These are phyloP conservation scores for Meredithiella fracta DNA, from an alignment of 2,329 filamentous ascomycete genomes.

Conservation along the genomic window DNA sequence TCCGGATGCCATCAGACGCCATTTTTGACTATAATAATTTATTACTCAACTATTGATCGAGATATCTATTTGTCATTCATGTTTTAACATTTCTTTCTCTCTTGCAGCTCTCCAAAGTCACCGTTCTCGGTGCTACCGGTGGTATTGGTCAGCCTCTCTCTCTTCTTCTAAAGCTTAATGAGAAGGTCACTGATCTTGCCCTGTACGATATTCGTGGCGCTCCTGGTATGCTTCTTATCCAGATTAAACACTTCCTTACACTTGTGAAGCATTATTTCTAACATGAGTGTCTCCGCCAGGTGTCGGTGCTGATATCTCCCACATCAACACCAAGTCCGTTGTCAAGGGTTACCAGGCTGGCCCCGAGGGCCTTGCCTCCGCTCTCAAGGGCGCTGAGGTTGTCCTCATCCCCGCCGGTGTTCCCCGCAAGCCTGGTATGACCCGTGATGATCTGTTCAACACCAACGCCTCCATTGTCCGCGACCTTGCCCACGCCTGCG, in stretches of 20 bases:
- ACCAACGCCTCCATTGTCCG: constrained; percentile 99
- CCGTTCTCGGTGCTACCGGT: constrained; percentile 89
- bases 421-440: constrained; percentile 98
- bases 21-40: not conserved
- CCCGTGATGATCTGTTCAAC: constrained; percentile 99
- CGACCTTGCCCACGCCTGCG: constrained; percentile 89
- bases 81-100: constrained; percentile 10
- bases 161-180: constrained; percentile 96
- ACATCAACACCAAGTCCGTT: constrained; percentile 97
- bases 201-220: constrained; percentile 95
- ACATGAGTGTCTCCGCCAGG: constrained; percentile 34
- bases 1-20: too few species aligned
- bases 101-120: constrained; percentile 79
- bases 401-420: constrained; percentile 97
- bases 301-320: constrained; percentile 93
- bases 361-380: constrained; percentile 55
- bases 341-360: constrained; percentile 80
- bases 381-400: constrained; percentile 77
- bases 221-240: constrained; percentile 51
- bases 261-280: not conserved
- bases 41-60: too few species aligned
- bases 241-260: not conserved
- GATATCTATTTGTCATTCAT: not conserved
- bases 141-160: constrained; percentile 98
- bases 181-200: constrained; percentile 77